phyloP scores from a whole-genome alignment of 2,329 filamentous ascomycete species.

The Aulographum hederae region DNA sequence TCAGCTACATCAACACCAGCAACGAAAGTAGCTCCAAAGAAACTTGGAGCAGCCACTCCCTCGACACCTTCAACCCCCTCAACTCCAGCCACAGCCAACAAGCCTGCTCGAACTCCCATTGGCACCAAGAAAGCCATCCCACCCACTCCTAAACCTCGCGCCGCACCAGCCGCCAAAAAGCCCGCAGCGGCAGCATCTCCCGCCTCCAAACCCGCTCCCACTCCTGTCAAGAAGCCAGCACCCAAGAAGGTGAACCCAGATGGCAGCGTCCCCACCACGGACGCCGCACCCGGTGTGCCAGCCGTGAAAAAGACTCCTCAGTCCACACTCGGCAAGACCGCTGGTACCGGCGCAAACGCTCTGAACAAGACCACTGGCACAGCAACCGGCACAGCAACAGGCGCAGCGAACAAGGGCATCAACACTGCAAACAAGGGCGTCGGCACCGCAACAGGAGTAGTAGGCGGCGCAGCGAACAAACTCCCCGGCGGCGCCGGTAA shows the following conservation, averaged over 20 bases:
- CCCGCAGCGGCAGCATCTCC: constrained; percentile 3
- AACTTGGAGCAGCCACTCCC: not conserved
- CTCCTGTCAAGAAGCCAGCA: constrained; percentile 6
- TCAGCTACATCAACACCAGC: constrained; percentile 7
- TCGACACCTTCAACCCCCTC: too few relatives aligned
- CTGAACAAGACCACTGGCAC: constrained; percentile 18
- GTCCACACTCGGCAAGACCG: constrained; percentile 8
- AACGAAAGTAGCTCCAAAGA: constrained; percentile 7
- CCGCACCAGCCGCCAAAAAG: constrained; percentile 6
- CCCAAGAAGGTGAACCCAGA: constrained; percentile 10
- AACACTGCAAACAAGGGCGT: constrained; percentile 10
- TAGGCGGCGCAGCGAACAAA: constrained; percentile 10
- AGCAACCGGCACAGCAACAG: constrained; percentile 16
- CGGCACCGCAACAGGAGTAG: constrained; percentile 2
- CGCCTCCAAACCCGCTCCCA: constrained; percentile 5
- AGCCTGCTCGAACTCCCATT: constrained; percentile 7
- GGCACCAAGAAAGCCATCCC: constrained; percentile 7
- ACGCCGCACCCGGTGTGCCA: constrained; percentile 1
- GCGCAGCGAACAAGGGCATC: constrained; percentile 18
- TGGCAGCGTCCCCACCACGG: constrained; percentile 6
- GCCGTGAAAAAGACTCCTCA: constrained; percentile 7
- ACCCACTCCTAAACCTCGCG: not conserved
- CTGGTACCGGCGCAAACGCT: constrained; percentile 14
- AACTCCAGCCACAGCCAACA: constrained; percentile 4
- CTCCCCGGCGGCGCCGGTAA: constrained; percentile 14